phyloP scores from a whole-genome alignment of 768 basidiomycete species.

The Amanita muscaria region DNA sequence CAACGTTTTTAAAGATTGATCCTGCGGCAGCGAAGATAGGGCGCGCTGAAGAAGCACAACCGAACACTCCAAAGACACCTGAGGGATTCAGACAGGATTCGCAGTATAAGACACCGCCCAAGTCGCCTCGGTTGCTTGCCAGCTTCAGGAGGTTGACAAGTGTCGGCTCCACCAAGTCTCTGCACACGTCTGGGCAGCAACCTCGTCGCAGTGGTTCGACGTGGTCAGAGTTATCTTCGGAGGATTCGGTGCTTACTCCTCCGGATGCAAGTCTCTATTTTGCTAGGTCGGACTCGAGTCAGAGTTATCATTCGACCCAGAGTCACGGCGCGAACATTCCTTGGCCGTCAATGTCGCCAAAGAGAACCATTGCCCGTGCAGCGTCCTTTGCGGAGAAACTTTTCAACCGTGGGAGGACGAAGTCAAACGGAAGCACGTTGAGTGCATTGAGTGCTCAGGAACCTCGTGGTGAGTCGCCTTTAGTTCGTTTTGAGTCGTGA shows the following conservation, averaged over 20 bases:
- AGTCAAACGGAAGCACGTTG: constrained; percentile 38
- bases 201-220: constrained; percentile 52
- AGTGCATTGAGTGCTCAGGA: constrained; percentile 32
- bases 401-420: constrained; percentile 45
- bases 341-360: constrained; percentile 44
- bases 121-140: not conserved
- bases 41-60: no score
- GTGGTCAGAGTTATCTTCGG: constrained; percentile 56
- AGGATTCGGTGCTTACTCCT: constrained; percentile 58
- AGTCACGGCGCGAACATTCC: constrained; percentile 16
- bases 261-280: constrained; percentile 36
- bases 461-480: constrained; percentile 7
- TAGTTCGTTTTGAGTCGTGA: not conserved
- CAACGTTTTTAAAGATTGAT: constrained; percentile 1
- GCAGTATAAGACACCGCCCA: not conserved
- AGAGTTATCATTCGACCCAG: constrained; percentile 21
- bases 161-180: not conserved
- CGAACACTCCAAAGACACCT: not conserved
- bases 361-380: constrained; percentile 44
- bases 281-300: constrained; percentile 14
- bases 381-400: constrained; percentile 55
- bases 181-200: constrained; percentile 27
- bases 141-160: constrained; percentile 2
- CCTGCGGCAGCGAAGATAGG: not conserved
- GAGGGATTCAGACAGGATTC: not conserved